phyloP scores from a whole-genome alignment of 2,329 filamentous ascomycete genomes.

The Aspergillus pseudoviridinutans region DNA sequence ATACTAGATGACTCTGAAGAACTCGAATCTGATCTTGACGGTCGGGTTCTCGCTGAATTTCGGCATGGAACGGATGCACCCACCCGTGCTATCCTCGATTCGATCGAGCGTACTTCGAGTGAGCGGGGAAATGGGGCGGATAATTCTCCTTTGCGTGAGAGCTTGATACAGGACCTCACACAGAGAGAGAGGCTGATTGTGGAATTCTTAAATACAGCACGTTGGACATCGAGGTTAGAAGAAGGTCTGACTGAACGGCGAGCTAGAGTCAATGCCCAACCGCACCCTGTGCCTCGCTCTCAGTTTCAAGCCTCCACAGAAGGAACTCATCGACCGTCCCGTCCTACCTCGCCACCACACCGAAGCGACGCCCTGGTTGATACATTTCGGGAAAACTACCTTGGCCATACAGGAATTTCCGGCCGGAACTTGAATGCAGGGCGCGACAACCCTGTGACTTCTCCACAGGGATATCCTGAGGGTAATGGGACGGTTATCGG shows the following conservation, averaged over 20 bases:
- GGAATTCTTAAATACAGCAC: slow-evolving; percentile 40
- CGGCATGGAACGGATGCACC: slow-evolving; percentile 19
- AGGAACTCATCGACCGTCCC: slow-evolving; percentile 26
- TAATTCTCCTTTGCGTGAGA: slow-evolving; percentile 31
- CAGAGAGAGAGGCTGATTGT: slow-evolving; percentile 42
- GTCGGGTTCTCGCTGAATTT: slow-evolving; percentile 12
- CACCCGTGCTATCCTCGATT: slow-evolving; percentile 22
- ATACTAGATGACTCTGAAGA: slow-evolving; percentile 24
- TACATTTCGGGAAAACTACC: slow-evolving; percentile 27
- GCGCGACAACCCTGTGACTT: slow-evolving; percentile 38
- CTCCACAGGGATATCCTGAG: slow-evolving; percentile 32
- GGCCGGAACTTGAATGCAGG: slow-evolving; percentile 31
- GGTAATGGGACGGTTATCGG: slow-evolving; percentile 23
- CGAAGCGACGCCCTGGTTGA: slow-evolving; percentile 27
- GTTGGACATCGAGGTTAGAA: slow-evolving; percentile 35
- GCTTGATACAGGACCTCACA: slow-evolving; percentile 35
- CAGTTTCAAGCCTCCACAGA: slow-evolving; percentile 28
- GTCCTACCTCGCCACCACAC: slow-evolving; percentile 31
- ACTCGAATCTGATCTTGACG: slow-evolving; percentile 21
- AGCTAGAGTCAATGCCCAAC: slow-evolving; percentile 24
- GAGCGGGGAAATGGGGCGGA: slow-evolving; percentile 21
- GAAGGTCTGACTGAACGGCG: slow-evolving; percentile 28
- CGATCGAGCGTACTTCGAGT: slow-evolving; percentile 20
- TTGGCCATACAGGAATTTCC: slow-evolving; percentile 20
- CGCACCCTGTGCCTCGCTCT: slow-evolving; percentile 23